Evolutionary conservation across 805 yeast genomes (phyloP).

Genomic region (Kuraishia cidri): DNA sequence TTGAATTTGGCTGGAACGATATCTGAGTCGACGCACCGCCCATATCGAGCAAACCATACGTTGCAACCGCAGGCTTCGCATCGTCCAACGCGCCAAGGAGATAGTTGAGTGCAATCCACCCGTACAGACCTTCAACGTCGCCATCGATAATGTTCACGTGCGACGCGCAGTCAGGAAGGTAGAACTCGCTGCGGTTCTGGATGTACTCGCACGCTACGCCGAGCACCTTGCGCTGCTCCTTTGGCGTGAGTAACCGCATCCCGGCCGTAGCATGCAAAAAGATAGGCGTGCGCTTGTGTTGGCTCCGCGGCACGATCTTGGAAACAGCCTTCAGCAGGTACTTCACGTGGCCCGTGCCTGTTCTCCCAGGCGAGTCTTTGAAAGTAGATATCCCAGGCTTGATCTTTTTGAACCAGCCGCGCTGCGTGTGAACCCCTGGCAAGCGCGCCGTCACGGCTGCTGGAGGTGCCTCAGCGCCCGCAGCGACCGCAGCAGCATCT

Average conservation of each 20-base stretch:
- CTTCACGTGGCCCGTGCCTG: constrained; percentile 43
- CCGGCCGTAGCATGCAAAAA: constrained; percentile 69
- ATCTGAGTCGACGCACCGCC: constrained; percentile 64
- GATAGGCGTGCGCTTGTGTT: constrained; percentile 55
- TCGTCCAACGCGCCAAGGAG: constrained; percentile 31
- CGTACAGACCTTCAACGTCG: constrained; percentile 56
- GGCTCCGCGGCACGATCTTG: constrained; percentile 48
- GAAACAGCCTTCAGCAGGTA: constrained; percentile 38
- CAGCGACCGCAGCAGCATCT: constrained; percentile 1
- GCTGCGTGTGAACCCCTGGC: constrained; percentile 24
- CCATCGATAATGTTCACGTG: constrained; percentile 59
- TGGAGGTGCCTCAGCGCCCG: not conserved
- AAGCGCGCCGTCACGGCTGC: constrained; percentile 3
- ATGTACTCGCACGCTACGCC: constrained; percentile 41
- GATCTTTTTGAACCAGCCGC: constrained; percentile 41
- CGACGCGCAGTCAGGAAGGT: constrained; percentile 49
- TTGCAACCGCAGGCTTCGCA: constrained; percentile 32
- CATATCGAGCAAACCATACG: constrained; percentile 53
- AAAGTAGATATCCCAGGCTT: constrained; percentile 52
- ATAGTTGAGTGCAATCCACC: constrained; percentile 59
- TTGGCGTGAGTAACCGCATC: constrained; percentile 47
- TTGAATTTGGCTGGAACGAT: constrained; percentile 47
- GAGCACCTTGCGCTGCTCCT: constrained; percentile 32
- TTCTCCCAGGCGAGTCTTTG: constrained; percentile 33
- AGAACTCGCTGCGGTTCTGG: constrained; percentile 35